A percentile compares a stretch with the other conserved stretches of the same genome.
Evolutionary conservation across 2,329 filamentous ascomycete species (phyloP).

Genomic region (Ceratocystis cacaofunesta): DNA sequence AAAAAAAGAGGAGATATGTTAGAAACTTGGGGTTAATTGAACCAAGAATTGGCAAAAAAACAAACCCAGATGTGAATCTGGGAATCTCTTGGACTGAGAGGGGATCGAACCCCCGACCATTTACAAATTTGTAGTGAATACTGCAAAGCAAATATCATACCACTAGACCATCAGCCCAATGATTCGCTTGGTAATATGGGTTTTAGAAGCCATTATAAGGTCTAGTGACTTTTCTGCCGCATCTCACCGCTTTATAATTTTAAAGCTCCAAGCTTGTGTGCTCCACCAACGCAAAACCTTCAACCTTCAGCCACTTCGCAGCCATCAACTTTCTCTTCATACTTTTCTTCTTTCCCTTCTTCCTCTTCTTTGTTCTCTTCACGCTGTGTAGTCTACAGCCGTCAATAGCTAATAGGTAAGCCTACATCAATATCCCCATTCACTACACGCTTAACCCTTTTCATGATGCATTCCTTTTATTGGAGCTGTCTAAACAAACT

Average conservation of each 20-base stretch:
- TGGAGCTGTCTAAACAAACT: constrained; percentile 59
- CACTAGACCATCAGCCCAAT: constrained; percentile 18
- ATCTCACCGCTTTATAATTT: neutral
- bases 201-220: neutral
- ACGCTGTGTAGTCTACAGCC: neutral
- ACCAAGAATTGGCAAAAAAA: neutral
- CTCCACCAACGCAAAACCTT: constrained; percentile 10
- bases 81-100: constrained; percentile 15
- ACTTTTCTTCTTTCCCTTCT: neutral
- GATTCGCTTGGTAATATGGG: neutral
- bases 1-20: too few species aligned
- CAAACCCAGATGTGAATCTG: neutral
- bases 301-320: neutral
- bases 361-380: neutral
- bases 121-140: constrained; percentile 17
- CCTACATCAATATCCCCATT: neutral
- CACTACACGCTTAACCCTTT: constrained; percentile 16
- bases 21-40: too few species aligned
- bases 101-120: constrained; percentile 18
- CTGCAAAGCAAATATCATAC: constrained; percentile 18
- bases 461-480: constrained; percentile 41
- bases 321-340: neutral
- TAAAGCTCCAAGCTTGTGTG: neutral
- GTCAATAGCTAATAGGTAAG: constrained; percentile 5
- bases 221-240: neutral